Evolutionary conservation across 345 rosid genomes (phyloP).

Genomic region (Bretschneidera sinensis): DNA sequence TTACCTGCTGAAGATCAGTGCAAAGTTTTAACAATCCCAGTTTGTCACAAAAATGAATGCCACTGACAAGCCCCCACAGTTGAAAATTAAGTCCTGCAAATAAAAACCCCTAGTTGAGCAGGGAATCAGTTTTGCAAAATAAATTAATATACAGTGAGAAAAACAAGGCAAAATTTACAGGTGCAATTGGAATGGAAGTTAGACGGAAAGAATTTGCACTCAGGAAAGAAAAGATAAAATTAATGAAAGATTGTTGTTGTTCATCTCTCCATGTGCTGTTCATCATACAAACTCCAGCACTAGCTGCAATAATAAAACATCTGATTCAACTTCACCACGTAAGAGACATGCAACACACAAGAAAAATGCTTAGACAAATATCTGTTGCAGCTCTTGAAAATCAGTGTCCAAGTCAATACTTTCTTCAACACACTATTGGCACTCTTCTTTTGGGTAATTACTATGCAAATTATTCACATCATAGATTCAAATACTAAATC

Average conservation of each 20-base stretch:
- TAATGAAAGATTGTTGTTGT: conserved; percentile 60
- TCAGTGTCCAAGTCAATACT: no score
- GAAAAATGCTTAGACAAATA: background rate
- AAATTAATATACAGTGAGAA: background rate
- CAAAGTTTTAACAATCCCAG: conserved; percentile 51
- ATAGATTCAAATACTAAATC: no score
- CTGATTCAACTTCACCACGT: no score
- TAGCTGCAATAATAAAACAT: conserved; percentile 20
- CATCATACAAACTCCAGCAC: conserved; percentile 83
- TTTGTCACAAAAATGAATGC: conserved; percentile 74
- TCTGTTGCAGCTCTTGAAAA: no score
- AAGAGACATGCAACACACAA: no score
- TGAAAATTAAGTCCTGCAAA: conserved; percentile 74
- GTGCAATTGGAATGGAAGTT: conserved; percentile 69
- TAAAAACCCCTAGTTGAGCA: background rate
- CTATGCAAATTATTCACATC: no score
- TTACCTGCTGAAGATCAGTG: conserved; percentile 61
- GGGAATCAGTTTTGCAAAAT: no score
- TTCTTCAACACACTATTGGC: no score
- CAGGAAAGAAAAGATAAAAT: conserved; percentile 67
- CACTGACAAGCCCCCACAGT: conserved; percentile 80
- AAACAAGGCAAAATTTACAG: conserved; percentile 44
- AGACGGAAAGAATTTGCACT: conserved; percentile 71
- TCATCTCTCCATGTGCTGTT: conserved; percentile 64
- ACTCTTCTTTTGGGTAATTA: no score